These are phyloP conservation scores for Tripidium arundinaceum DNA, from an alignment of 202 grass and related monocot genomes.

Conservation along the genomic window DNA sequence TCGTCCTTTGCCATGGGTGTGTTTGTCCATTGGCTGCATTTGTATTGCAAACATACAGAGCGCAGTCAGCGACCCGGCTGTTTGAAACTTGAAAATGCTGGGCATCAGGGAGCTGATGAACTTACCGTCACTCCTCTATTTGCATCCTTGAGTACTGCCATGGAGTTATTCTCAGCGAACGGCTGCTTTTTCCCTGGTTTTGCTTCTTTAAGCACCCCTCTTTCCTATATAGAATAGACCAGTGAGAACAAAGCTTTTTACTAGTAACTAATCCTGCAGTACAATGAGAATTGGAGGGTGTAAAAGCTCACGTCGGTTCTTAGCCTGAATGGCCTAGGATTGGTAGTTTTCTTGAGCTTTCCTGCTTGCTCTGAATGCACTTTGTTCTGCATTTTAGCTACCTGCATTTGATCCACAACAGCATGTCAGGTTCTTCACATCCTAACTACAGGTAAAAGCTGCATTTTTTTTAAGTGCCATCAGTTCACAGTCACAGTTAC, in stretches of 20 bases:
- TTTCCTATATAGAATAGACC: slow-evolving; percentile 39
- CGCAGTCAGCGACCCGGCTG: background rate
- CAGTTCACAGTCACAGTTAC: slow-evolving; percentile 17
- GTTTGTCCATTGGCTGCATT: slow-evolving; percentile 39
- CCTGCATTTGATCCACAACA: slow-evolving; percentile 34
- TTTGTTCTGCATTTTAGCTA: slow-evolving; percentile 42
- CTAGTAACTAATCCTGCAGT: background rate
- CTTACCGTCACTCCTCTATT: slow-evolving; percentile 31
- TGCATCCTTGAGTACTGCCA: slow-evolving; percentile 19
- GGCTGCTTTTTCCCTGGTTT: slow-evolving; percentile 55
- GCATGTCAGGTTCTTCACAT: slow-evolving; percentile 26
- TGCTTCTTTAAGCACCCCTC: slow-evolving; percentile 77
- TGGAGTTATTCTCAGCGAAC: slow-evolving; percentile 30
- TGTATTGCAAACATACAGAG: slow-evolving; percentile 1
- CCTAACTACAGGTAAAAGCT: background rate
- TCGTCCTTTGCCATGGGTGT: slow-evolving; percentile 30
- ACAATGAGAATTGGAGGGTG: background rate
- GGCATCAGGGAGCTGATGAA: background rate
- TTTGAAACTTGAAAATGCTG: background rate
- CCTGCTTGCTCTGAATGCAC: slow-evolving; percentile 33
- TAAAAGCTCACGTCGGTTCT: slow-evolving; percentile 76
- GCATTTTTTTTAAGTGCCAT: background rate
- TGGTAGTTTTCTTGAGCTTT: slow-evolving; percentile 75
- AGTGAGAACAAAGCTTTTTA: slow-evolving; percentile 6
- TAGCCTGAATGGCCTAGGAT: slow-evolving; percentile 81